Evolutionary conservation across 371 early-diverging fungal species (phyloP).

Genomic region (Conidiobolus incongruus): DNA sequence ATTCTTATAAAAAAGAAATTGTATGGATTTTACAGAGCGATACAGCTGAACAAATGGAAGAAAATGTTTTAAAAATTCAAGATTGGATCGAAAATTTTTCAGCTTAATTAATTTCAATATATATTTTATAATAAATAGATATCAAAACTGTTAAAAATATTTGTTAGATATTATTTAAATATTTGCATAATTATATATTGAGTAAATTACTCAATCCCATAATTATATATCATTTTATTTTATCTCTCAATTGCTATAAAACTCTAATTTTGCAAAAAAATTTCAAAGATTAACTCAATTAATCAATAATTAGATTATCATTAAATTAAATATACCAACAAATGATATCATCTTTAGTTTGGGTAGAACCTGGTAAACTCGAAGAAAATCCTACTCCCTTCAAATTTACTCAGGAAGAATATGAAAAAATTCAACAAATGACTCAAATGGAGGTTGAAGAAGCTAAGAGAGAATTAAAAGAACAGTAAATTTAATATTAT

Average conservation of each 20-base stretch:
- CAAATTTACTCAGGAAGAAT: slow-evolving; percentile 69
- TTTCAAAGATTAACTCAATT: too few species aligned
- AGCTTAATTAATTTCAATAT: too few species aligned
- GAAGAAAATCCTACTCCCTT: slow-evolving; percentile 48
- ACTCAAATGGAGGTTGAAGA: slow-evolving; percentile 44
- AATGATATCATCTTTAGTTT: slow-evolving; percentile 58
- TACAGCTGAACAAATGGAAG: slow-evolving; percentile 71
- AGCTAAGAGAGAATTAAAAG: slow-evolving; percentile 28
- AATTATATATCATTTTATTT: too few species aligned
- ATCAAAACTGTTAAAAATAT: too few species aligned
- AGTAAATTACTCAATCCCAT: too few species aligned
- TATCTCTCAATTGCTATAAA: too few species aligned
- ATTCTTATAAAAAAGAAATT: slow-evolving; percentile 57
- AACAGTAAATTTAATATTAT: not conserved
- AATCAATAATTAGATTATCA: too few species aligned
- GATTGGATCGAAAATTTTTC: slow-evolving; percentile 32
- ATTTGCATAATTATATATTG: too few species aligned
- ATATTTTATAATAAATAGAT: too few species aligned
- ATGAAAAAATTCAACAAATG: slow-evolving; percentile 38
- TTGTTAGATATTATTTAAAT: too few species aligned
- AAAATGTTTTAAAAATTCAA: slow-evolving; percentile 50
- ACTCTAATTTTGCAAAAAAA: too few species aligned
- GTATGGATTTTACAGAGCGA: slow-evolving; percentile 61
- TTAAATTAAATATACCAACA: too few species aligned
- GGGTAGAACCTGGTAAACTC: slow-evolving; percentile 81